Percentiles rank a stretch among this genome's conserved stretches.
phyloP scores from a whole-genome alignment of 495 filamentous ascomycete species.

The Haplographium delicatum region DNA sequence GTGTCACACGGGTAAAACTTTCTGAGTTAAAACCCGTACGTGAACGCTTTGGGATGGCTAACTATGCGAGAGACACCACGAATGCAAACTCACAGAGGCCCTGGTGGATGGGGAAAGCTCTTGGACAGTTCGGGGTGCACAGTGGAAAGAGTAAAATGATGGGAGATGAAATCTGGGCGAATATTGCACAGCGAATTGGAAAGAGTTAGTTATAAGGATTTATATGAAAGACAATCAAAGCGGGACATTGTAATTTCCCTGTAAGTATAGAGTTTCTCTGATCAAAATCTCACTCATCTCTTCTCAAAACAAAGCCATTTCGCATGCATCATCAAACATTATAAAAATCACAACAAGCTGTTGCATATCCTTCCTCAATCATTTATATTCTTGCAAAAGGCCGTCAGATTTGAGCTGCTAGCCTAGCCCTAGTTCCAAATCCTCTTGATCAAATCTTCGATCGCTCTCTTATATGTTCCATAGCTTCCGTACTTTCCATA shows the following conservation, averaged over 20 bases:
- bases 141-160: constrained; percentile 3
- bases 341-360: no score
- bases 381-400: no score
- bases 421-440: no score
- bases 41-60: constrained; percentile 44
- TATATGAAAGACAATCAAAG: neutral
- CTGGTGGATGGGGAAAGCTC: constrained; percentile 28
- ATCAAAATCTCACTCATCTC: no score
- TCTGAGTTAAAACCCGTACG: constrained; percentile 43
- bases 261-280: no score
- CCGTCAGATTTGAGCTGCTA: no score
- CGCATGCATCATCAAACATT: no score
- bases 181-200: constrained; percentile 6
- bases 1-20: constrained; percentile 39
- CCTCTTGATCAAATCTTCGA: neutral
- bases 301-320: no score
- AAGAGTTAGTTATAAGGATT: constrained; percentile 1
- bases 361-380: no score
- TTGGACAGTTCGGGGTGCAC: constrained; percentile 21
- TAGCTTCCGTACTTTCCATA: neutral
- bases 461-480: neutral
- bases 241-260: no score
- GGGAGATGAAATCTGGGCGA: constrained; percentile 21
- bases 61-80: constrained; percentile 39
- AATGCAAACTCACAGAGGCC: constrained; percentile 19